phyloP scores from a whole-genome alignment of 148 eudicot species.

The Rhododendron griersonianum region DNA sequence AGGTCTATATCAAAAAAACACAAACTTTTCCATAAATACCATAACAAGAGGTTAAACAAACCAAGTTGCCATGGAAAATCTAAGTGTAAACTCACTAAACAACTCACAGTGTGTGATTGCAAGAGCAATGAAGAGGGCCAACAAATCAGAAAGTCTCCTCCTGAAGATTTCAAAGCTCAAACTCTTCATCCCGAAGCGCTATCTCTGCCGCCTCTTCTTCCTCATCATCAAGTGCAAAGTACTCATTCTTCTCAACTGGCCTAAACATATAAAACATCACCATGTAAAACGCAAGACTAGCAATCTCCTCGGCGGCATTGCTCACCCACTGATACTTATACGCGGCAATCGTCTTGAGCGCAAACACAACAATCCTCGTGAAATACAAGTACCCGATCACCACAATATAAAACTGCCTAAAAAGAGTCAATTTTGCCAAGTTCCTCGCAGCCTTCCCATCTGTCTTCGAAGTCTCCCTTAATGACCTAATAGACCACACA shows the following conservation, averaged over 20 bases:
- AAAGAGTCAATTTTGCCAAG: conserved; percentile 73
- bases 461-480: conserved; percentile 94
- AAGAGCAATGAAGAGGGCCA: background rate
- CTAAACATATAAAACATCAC: conserved; percentile 95
- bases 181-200: conserved; percentile 77
- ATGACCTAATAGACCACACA: conserved; percentile 88
- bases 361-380: conserved; percentile 91
- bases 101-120: conserved; percentile 8
- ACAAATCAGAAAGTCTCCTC: background rate
- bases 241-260: conserved; percentile 94
- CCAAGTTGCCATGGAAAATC: background rate
- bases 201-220: conserved; percentile 95
- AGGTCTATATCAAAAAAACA: background rate
- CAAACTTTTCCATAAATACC: conserved; percentile 1
- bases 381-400: conserved; percentile 97
- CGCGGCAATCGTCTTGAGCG: conserved; percentile 71
- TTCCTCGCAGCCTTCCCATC: conserved; percentile 98
- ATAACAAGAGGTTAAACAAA: background rate
- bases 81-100: conserved; percentile 5
- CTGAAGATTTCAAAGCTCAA: conserved; percentile 48
- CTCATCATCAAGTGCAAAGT: conserved; percentile 80
- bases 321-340: conserved; percentile 97
- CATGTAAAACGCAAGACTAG: conserved; percentile 69
- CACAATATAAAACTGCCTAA: conserved; percentile 90
- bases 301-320: conserved; percentile 91